Conservation (phyloP, 768 basidiomycete species). For the Russula sp. region DNA sequence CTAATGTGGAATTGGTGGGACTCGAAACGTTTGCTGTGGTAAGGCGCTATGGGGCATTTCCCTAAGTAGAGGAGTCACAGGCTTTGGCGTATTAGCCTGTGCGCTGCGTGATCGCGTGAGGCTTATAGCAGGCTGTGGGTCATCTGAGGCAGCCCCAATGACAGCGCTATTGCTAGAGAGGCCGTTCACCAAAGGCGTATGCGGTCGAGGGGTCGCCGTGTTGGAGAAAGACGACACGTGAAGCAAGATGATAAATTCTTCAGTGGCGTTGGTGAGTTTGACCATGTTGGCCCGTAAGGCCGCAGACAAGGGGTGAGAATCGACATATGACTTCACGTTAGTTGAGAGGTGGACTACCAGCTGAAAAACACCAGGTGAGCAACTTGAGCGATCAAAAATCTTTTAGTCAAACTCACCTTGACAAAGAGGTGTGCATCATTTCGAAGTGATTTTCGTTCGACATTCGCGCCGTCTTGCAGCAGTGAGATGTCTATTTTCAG, state of each 20-base stretch:
- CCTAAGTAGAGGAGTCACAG: constrained; percentile 10
- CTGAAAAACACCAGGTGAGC: constrained; percentile 30
- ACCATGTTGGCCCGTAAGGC: constrained; percentile 64
- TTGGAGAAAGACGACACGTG: constrained; percentile 80
- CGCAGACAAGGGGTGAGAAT: constrained; percentile 47
- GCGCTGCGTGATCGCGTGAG: constrained; percentile 18
- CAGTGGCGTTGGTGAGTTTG: constrained; percentile 71
- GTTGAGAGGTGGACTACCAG: constrained; percentile 71
- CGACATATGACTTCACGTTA: constrained; percentile 57
- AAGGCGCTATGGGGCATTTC: constrained; percentile 50
- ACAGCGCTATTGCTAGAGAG: constrained; percentile 12
- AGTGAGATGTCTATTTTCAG: constrained; percentile 51
- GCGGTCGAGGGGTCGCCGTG: constrained; percentile 44
- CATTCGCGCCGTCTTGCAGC: constrained; percentile 48
- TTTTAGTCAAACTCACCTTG: constrained; percentile 46
- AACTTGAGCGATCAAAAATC: not conserved
- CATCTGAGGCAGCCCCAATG: constrained; percentile 8
- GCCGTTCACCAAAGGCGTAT: constrained; percentile 40
- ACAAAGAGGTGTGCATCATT: constrained; percentile 77
- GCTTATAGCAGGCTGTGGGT: constrained; percentile 6
- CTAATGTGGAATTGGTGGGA: constrained; percentile 30
- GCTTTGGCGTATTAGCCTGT: not conserved
- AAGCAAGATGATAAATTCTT: constrained; percentile 80
- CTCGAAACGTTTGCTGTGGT: constrained; percentile 41
- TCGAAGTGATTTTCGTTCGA: constrained; percentile 55